Evolutionary conservation across 2,329 filamentous ascomycete genomes (phyloP), one percentile per base, ranked within the genome.

Genomic region (Xylariaceae sp.): DNA sequence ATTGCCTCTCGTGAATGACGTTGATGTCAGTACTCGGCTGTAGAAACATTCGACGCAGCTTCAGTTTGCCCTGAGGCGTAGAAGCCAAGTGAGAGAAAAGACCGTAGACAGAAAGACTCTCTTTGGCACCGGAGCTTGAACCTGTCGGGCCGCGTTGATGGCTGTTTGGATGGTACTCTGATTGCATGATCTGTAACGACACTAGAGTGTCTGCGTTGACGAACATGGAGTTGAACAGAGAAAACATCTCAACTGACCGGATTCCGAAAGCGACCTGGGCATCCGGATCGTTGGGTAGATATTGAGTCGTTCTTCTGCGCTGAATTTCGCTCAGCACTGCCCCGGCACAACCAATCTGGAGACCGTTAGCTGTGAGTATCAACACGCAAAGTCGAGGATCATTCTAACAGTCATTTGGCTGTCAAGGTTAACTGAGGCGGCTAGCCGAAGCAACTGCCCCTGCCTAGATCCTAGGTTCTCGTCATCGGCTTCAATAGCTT

Each of bases 111-210:
- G 90, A 97, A 1, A 94, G 79, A 13, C 85, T 88, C 74, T 96
- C 92, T 72, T 93, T 96, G 0, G 83, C 82, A 17, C 83, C 86
- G 1, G 82, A 84, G 30, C 78, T 80, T 35, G 79, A 78, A 64
- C 78, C 82, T 5, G 80, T 82, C 2, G 86, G 84, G 0, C 88
- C 89, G 74, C 88, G 87, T 66, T 87, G 89, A 63, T 93, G 88
- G 52, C 83, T 86, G 68, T 91, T 92, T 3, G 90, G 92, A 72
- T 96, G 91, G 9, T 84, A 84, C 71, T 97, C 92, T 1, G 88
- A 85, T 57, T 88, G 87, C 30, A 96, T 79, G 34, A 99, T 90
- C 67, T 97, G 93, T 7, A 99, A 80, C 1, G 92, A 92, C 11
- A 84, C 75, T 48, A 97, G 76, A 0, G 92, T 89, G 69, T 97